Conservation (phyloP, 495 filamentous ascomycete genomes). For the Chaetomium cochliodes region DNA sequence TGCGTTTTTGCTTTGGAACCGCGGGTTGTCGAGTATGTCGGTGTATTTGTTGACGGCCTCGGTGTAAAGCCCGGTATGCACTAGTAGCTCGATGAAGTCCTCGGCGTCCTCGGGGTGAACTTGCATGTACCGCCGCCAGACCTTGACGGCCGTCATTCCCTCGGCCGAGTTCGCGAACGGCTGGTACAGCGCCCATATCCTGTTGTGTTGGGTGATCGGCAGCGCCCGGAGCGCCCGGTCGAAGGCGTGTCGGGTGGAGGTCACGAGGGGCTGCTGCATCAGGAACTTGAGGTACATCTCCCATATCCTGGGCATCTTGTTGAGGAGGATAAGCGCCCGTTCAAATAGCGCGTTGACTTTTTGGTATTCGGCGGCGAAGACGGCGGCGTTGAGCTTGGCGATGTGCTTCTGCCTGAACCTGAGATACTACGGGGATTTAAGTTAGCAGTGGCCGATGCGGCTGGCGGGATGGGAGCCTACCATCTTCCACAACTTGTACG, state of each 20-base stretch:
- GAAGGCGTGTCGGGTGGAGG: conserved; percentile 86
- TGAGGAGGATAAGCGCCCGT: conserved; percentile 86
- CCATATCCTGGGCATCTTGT: conserved; percentile 99
- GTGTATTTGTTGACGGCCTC: conserved; percentile 93
- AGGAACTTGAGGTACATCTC: conserved; percentile 95
- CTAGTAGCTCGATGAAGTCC: conserved; percentile 86
- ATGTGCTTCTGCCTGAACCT: conserved; percentile 81
- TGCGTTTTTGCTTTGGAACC: conserved; percentile 86
- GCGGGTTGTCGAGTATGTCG: conserved; percentile 86
- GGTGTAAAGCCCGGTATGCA: conserved; percentile 80
- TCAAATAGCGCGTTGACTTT: conserved; percentile 98
- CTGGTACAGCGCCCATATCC: conserved; percentile 91
- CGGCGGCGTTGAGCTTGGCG: conserved; percentile 76
- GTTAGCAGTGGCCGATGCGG: conserved; percentile 25
- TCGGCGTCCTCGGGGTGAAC: conserved; percentile 95
- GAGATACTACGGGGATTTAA: conserved; percentile 62
- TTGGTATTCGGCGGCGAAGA: conserved; percentile 74
- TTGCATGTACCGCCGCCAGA: conserved; percentile 97
- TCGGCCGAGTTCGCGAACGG: conserved; percentile 91
- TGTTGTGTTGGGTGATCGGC: conserved; percentile 95
- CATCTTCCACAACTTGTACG: conserved; percentile 99
- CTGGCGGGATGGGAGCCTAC: conserved; percentile 43
- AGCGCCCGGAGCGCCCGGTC: conserved; percentile 91
- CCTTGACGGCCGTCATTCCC: conserved; percentile 85
- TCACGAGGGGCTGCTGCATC: conserved; percentile 85